A percentile compares a stretch with the other conserved stretches of the same genome.
These are phyloP conservation scores for Colletotrichum musicola DNA, from an alignment of 2,329 filamentous ascomycete genomes.

Conservation along the genomic window DNA sequence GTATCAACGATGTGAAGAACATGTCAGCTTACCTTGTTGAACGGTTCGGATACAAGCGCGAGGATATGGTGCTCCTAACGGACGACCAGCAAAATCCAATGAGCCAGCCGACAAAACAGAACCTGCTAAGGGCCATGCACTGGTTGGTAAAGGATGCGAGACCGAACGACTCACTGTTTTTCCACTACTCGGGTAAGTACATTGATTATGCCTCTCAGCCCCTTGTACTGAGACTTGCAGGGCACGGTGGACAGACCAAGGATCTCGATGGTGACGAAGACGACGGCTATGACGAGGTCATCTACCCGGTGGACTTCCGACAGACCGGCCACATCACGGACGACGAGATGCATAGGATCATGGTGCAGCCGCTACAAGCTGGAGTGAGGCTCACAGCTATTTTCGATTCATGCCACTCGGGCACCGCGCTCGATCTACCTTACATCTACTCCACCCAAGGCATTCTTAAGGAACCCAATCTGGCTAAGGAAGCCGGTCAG, in stretches of 20 bases:
- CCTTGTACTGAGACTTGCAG: slow-evolving; percentile 50
- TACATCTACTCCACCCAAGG: slow-evolving; percentile 79
- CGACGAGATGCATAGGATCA: slow-evolving; percentile 84
- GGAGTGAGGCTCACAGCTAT: slow-evolving; percentile 73
- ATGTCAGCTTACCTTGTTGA: slow-evolving; percentile 93
- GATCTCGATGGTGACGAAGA: slow-evolving; percentile 85
- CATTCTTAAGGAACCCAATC: slow-evolving; percentile 76
- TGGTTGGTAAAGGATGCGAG: slow-evolving; percentile 95
- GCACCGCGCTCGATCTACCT: slow-evolving; percentile 74
- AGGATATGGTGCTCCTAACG: slow-evolving; percentile 97
- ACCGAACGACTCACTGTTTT: slow-evolving; percentile 95
- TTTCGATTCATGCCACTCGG: slow-evolving; percentile 76
- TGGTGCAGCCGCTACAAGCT: slow-evolving; percentile 68
- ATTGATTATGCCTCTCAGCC: slow-evolving; percentile 17
- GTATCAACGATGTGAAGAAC: slow-evolving; percentile 98
- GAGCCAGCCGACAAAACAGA: slow-evolving; percentile 96
- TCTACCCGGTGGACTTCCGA: slow-evolving; percentile 86
- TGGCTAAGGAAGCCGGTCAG: slow-evolving; percentile 76
- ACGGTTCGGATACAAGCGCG: slow-evolving; percentile 90
- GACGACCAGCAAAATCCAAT: slow-evolving; percentile 98
- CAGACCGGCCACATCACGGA: slow-evolving; percentile 85
- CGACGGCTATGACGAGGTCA: slow-evolving; percentile 86
- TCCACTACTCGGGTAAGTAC: slow-evolving; percentile 91
- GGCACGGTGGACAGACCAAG: slow-evolving; percentile 85
- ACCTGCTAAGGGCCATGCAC: slow-evolving; percentile 96